A percentile compares a stretch with the other conserved stretches of the same genome.
phyloP scores from a whole-genome alignment of 2,329 filamentous ascomycete genomes.

The Diaporthe capsici region DNA sequence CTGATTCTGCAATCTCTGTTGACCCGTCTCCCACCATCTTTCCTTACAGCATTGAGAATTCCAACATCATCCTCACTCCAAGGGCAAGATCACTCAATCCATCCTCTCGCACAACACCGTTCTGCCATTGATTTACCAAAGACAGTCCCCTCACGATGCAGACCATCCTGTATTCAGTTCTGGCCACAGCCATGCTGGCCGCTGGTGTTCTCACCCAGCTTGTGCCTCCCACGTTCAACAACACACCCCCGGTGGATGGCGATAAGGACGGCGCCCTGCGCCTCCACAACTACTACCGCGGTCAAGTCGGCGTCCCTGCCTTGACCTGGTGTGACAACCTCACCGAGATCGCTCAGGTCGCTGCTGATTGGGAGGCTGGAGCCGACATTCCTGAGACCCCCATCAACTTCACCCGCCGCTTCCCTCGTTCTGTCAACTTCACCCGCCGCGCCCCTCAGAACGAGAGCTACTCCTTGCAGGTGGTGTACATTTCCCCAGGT shows the following conservation, averaged over 20 bases:
- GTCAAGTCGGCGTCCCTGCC: not conserved
- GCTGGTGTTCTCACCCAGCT: slow-evolving; percentile 8
- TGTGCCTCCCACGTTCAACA: not conserved
- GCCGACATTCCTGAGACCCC: slow-evolving; percentile 4
- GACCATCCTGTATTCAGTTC: not conserved
- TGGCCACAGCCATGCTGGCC: slow-evolving; percentile 10
- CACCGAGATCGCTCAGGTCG: not conserved
- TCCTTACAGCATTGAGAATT: not conserved
- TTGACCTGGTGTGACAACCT: slow-evolving; percentile 7
- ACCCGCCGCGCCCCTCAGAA: not conserved
- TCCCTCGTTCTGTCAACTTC: not conserved
- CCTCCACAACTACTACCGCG: slow-evolving; percentile 12
- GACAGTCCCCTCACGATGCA: not conserved
- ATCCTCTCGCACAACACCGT: not conserved
- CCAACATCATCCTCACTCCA: not conserved
- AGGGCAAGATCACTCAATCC: not conserved
- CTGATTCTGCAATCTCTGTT: not conserved
- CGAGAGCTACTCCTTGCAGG: not conserved
- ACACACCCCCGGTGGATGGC: not conserved
- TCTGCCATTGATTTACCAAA: not conserved
- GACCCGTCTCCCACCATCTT: not conserved
- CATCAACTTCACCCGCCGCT: slow-evolving; percentile 2
- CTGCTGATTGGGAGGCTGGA: not conserved
- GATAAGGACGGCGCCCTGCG: not conserved
- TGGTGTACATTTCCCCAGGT: not conserved